Conservation (phyloP, 2,329 filamentous ascomycete species). For the Botrytis pseudocinerea region DNA sequence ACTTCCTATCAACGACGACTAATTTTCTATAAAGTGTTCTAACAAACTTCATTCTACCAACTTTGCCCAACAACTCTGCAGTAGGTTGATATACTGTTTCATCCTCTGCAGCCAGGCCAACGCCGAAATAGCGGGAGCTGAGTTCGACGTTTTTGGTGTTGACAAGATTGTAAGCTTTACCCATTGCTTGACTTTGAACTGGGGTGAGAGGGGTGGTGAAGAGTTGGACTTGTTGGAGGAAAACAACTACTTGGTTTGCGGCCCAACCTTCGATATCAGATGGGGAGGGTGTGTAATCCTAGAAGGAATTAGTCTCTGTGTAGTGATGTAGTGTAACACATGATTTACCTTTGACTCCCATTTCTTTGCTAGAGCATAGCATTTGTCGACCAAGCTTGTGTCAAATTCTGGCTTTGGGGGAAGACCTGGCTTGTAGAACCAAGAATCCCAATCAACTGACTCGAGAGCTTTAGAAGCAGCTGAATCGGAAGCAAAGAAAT, state of each 20-base stretch:
- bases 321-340: neutral
- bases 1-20: constrained; percentile 68
- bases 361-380: constrained; percentile 77
- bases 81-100: constrained; percentile 67
- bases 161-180: constrained; percentile 70
- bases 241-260: constrained; percentile 88
- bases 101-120: constrained; percentile 76
- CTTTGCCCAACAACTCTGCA: constrained; percentile 72
- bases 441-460: constrained; percentile 82
- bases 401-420: constrained; percentile 91
- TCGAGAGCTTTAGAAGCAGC: constrained; percentile 62
- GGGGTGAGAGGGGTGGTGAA: constrained; percentile 64
- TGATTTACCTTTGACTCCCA: constrained; percentile 65
- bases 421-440: constrained; percentile 85
- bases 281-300: constrained; percentile 61
- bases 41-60: constrained; percentile 97
- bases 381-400: constrained; percentile 80
- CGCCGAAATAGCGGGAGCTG: constrained; percentile 73
- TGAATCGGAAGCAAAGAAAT: constrained; percentile 76
- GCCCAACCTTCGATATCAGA: constrained; percentile 73
- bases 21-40: constrained; percentile 78
- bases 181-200: constrained; percentile 69
- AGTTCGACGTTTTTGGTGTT: constrained; percentile 86
- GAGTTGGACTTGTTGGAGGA: constrained; percentile 76
- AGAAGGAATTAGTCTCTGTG: neutral